Evolutionary conservation across 176 grass and related monocot genomes (phyloP).

Genomic region (Avena eriantha): DNA sequence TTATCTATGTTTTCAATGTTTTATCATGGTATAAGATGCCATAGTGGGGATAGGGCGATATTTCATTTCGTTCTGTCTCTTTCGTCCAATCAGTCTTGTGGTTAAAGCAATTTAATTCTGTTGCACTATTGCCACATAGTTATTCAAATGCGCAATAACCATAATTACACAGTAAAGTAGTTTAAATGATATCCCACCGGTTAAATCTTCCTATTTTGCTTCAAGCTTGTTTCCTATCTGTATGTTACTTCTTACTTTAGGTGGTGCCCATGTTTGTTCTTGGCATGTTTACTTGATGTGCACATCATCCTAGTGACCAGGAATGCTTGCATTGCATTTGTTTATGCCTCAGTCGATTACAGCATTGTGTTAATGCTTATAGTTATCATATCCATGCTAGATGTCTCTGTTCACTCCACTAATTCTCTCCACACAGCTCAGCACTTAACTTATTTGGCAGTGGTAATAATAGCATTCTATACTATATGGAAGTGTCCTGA

Average conservation of each 20-base stretch:
- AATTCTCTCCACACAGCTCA: not conserved
- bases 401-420: not conserved
- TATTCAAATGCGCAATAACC: not conserved
- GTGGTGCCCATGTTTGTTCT: not conserved
- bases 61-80: not conserved
- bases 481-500: not conserved
- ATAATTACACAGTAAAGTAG: not conserved
- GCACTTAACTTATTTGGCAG: constrained; percentile 11
- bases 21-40: not conserved
- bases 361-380: not conserved
- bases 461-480: not conserved
- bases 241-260: not conserved
- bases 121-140: not conserved
- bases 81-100: not conserved
- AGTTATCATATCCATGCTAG: not conserved
- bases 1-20: not conserved
- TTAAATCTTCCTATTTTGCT: not conserved
- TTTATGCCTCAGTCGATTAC: not conserved
- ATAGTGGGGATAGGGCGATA: not conserved
- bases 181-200: not conserved
- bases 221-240: not conserved
- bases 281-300: constrained; percentile 22
- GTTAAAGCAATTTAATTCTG: not conserved
- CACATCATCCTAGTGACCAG: not conserved
- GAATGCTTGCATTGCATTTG: not conserved